Evolutionary conservation across 371 early-diverging fungal species (phyloP).

Genomic region (Nematocida minor): DNA sequence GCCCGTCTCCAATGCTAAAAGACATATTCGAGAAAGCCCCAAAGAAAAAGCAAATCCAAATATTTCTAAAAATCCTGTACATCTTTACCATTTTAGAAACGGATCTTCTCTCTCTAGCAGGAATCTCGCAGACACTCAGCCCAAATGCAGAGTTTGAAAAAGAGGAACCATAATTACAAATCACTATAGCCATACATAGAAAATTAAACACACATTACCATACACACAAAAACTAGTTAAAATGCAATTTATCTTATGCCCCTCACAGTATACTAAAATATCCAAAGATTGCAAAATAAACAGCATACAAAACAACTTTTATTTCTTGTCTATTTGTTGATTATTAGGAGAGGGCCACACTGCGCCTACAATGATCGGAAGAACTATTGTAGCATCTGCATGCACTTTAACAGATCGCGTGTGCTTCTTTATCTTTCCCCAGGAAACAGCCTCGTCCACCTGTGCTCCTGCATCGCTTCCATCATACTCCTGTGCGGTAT

Average conservation of each 20-base stretch:
- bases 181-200: too few relatives aligned
- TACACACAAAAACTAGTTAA: too few relatives aligned
- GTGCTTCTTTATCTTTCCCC: constrained; percentile 90
- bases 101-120: neutral
- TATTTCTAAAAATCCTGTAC: neutral
- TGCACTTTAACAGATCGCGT: constrained; percentile 84
- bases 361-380: constrained; percentile 65
- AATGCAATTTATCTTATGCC: too few relatives aligned
- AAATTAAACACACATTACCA: too few relatives aligned
- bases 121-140: neutral
- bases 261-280: too few relatives aligned
- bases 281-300: neutral
- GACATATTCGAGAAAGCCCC: neutral
- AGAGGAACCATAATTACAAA: too few relatives aligned
- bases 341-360: too few relatives aligned
- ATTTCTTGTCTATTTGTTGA: neutral
- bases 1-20: neutral
- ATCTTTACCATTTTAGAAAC: neutral
- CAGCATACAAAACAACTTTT: neutral
- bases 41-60: neutral
- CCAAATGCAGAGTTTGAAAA: too few relatives aligned
- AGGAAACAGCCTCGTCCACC: constrained; percentile 93
- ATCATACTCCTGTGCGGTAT: constrained; percentile 95
- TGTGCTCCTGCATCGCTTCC: constrained; percentile 97
- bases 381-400: constrained; percentile 87